Evolutionary conservation across 164 flowering plant genomes (phyloP).

Genomic region (Dillenia turbinata): DNA sequence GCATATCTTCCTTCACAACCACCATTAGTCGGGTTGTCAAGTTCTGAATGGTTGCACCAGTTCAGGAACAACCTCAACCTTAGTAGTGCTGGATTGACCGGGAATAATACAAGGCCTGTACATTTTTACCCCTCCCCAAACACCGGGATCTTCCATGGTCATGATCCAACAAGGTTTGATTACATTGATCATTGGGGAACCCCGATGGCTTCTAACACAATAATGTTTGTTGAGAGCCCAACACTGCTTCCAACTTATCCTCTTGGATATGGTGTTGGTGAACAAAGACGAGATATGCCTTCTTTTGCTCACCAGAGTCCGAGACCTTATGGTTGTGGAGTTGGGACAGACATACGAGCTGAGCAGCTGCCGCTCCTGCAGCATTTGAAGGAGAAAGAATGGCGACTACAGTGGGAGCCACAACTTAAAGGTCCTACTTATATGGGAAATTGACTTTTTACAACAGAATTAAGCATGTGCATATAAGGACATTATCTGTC

Average conservation of each 20-base stretch:
- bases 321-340: conserved; percentile 30
- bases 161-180: conserved; percentile 25
- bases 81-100: conserved; percentile 5
- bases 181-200: conserved; percentile 33
- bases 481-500: too few relatives aligned
- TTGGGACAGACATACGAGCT: conserved; percentile 28
- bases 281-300: conserved; percentile 21
- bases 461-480: too few relatives aligned
- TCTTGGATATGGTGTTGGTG: conserved; percentile 25
- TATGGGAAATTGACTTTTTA: conserved; percentile 19
- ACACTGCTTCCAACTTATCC: conserved; percentile 21
- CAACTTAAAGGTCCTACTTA: conserved; percentile 29
- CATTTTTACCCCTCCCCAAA: conserved; percentile 18
- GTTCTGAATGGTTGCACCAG: conserved; percentile 52
- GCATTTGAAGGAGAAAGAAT: conserved; percentile 69
- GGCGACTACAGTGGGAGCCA: conserved; percentile 44
- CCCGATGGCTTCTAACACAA: conserved; percentile 18
- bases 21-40: conserved; percentile 29
- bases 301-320: conserved; percentile 36
- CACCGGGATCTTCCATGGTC: conserved; percentile 20
- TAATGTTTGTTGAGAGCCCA: conserved; percentile 23
- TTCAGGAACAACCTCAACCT: conserved; percentile 36
- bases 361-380: conserved; percentile 54
- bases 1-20: conserved; percentile 20
- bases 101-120: conserved; percentile 14